Evolutionary conservation across 2,329 filamentous ascomycete species (phyloP).

Genomic region (Neocatenulostroma microsporum): DNA sequence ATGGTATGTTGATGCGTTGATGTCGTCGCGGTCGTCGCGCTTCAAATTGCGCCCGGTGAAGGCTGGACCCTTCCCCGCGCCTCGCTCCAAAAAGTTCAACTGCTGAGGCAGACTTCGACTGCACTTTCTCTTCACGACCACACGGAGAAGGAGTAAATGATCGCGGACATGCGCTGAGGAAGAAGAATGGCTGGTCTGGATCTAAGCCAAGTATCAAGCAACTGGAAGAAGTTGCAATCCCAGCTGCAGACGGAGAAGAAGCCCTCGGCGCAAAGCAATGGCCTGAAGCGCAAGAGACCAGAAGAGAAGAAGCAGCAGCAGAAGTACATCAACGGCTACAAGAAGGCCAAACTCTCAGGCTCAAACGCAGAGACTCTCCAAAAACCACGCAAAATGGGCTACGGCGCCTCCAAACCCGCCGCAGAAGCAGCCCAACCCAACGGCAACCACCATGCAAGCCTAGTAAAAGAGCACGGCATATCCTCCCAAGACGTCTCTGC

Average conservation of each 20-base stretch:
- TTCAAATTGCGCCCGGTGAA: too few species aligned
- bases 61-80: too few species aligned
- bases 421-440: slow-evolving; percentile 26
- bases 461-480: slow-evolving; percentile 41
- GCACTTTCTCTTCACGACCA: too few species aligned
- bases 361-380: slow-evolving; percentile 4
- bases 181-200: slow-evolving; percentile 33
- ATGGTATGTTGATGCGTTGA: background rate
- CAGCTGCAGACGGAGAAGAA: slow-evolving; percentile 37
- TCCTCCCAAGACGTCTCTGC: slow-evolving; percentile 53
- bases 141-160: too few species aligned
- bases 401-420: slow-evolving; percentile 18
- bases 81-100: too few species aligned
- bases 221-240: slow-evolving; percentile 72
- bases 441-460: slow-evolving; percentile 43
- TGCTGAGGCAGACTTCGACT: too few species aligned
- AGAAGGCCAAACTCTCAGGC: slow-evolving; percentile 16
- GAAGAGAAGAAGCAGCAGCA: slow-evolving; percentile 12
- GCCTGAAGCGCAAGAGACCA: slow-evolving; percentile 29
- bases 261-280: slow-evolving; percentile 25
- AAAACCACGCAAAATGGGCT: slow-evolving; percentile 47
- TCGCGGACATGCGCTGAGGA: too few species aligned
- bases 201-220: slow-evolving; percentile 42
- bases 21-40: background rate
- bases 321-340: slow-evolving; percentile 10